phyloP scores from a whole-genome alignment of 2,329 filamentous ascomycete species.

The Fusarium pininemorale region DNA sequence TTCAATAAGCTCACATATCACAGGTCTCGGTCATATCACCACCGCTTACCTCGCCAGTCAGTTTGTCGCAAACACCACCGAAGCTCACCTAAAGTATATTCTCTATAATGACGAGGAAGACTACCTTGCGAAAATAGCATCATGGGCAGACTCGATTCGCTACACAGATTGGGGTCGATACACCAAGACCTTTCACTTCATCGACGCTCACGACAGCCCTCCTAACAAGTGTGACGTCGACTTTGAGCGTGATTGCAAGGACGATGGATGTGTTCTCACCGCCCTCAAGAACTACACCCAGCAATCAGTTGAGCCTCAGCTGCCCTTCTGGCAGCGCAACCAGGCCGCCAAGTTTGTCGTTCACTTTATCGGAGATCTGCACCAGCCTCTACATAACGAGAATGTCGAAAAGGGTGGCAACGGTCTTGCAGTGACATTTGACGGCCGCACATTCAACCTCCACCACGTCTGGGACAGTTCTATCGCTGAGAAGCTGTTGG shows the following conservation, averaged over 20 bases:
- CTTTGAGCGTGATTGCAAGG: constrained; percentile 69
- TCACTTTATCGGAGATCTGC: constrained; percentile 76
- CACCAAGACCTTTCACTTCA: constrained; percentile 72
- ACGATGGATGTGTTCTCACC: constrained; percentile 68
- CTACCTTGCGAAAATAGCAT: constrained; percentile 70
- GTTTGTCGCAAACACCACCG: constrained; percentile 66
- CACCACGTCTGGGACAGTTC: constrained; percentile 79
- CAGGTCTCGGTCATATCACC: constrained; percentile 72
- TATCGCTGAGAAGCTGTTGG: constrained; percentile 72
- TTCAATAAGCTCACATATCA: constrained; percentile 17
- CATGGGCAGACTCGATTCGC: constrained; percentile 73
- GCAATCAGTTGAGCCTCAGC: constrained; percentile 57
- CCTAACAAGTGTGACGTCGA: constrained; percentile 66
- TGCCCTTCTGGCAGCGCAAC: constrained; percentile 58
- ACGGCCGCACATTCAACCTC: constrained; percentile 67
- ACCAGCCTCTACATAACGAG: constrained; percentile 74
- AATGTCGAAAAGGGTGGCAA: constrained; percentile 73
- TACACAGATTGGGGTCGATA: constrained; percentile 72
- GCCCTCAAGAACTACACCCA: constrained; percentile 70
- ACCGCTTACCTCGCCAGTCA: constrained; percentile 70
- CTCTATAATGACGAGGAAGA: constrained; percentile 63
- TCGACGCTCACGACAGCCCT: constrained; percentile 72
- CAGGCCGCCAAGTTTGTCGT: constrained; percentile 73
- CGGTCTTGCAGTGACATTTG: constrained; percentile 70
- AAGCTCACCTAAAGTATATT: constrained; percentile 65